Conservation (phyloP, 257 asterid species). For the Solanum tarapatanum region DNA sequence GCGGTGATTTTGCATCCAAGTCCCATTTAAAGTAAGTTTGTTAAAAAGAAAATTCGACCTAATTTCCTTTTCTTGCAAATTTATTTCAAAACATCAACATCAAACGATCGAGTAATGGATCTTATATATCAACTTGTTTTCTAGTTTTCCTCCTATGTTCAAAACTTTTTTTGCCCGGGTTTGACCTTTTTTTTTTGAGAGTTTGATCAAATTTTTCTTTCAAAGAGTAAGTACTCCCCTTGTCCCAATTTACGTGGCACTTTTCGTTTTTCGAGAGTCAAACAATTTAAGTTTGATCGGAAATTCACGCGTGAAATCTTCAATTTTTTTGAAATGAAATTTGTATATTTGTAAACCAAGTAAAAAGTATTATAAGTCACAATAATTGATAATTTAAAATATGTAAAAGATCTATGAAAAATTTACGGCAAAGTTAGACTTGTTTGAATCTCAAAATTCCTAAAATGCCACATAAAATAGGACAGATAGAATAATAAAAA, state of each 20-base stretch:
- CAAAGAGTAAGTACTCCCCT: too few relatives aligned
- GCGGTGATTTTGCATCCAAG: neutral
- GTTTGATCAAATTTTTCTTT: neutral
- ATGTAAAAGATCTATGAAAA: too few relatives aligned
- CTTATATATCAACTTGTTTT: neutral
- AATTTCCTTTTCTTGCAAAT: neutral
- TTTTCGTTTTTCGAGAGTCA: too few relatives aligned
- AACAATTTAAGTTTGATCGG: too few relatives aligned
- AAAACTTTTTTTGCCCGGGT: neutral
- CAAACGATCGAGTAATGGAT: neutral
- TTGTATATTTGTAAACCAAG: too few relatives aligned
- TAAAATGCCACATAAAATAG: too few relatives aligned
- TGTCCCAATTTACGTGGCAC: fast-evolving
- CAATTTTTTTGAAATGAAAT: too few relatives aligned
- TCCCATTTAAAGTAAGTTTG: neutral
- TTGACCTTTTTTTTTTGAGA: neutral
- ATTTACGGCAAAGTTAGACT: fast-evolving
- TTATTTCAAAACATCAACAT: neutral
- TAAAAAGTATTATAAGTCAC: too few relatives aligned
- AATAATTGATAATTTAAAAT: too few relatives aligned
- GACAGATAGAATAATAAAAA: too few relatives aligned
- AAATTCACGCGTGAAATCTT: too few relatives aligned
- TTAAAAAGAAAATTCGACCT: neutral
- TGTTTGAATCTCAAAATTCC: fast-evolving
- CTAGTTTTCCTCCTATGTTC: neutral